Evolutionary conservation across 768 basidiomycete species (phyloP), one percentile per base, ranked within the genome.

Genomic region (Mycena albidolilacea): DNA sequence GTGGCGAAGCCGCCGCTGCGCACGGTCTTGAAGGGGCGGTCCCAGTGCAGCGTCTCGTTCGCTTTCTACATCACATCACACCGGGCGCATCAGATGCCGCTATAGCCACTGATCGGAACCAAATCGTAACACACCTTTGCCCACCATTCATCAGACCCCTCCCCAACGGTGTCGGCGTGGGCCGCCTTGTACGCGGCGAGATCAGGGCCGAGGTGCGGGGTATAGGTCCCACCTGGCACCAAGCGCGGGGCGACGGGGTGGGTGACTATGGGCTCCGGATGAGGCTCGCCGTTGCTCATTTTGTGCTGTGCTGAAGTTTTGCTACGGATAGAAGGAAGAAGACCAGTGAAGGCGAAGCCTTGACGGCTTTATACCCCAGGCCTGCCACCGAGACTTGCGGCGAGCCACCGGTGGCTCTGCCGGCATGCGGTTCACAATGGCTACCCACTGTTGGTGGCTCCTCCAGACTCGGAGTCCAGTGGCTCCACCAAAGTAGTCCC

Each of bases 71-170:
- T 14, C 23, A 23, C 1, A 23, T 23, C 23, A 23, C 23, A 23
- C 23, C 23, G 23, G 23, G 23, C 23, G 23, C 23, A 23, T 23
- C 23, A 23, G 23, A 23, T 23, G 23, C 63, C 38, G 14, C 7
- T 23, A 65, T 30, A 57, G 12, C 23, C 23, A 23, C 23, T 23
- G 23, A 23, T 23, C 37, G 75, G 8, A 37, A 21, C 57, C 48
- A 38, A 73, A 21, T 11, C 2, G 17, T 57, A 48, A 55, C 88
- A 67, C 46, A 92, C 95, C 88, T 93, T 90, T 55, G 89, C 90
- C 97, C 97, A 98, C 94, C 95, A 98, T 72, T 87, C 85, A 78
- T 98, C 96, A 15, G 90, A 91, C 76, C 90, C 89, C 66, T 90
- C 85, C 30, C 95, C 97, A 38, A 97, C 78, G 14, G 95, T 95